Conservation (phyloP, 164 flowering plant genomes). For the Vitis rupestris region DNA sequence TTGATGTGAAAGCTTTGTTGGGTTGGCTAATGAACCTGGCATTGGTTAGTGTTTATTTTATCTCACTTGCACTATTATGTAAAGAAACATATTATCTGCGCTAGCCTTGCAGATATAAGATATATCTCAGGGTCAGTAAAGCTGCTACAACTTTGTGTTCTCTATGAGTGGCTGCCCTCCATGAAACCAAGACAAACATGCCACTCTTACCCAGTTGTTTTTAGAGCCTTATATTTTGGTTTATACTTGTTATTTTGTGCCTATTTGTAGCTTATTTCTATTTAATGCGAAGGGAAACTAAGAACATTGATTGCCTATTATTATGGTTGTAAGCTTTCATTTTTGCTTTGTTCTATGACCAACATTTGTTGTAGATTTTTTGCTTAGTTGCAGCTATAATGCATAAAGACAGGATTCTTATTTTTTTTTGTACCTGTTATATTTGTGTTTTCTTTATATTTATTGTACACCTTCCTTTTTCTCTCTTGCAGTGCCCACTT, state of each 20-base stretch:
- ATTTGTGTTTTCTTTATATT: conserved; percentile 1
- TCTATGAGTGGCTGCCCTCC: not conserved
- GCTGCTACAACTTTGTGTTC: not conserved
- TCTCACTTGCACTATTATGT: not conserved
- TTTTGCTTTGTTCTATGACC: not conserved
- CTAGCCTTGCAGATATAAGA: not conserved
- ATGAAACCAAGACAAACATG: too few relatives aligned
- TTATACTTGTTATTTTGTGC: not conserved
- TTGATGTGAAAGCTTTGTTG: not conserved
- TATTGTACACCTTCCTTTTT: not conserved
- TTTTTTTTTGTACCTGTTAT: not conserved
- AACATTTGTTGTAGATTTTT: not conserved
- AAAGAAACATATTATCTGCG: not conserved
- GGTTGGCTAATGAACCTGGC: not conserved
- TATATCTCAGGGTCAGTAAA: not conserved
- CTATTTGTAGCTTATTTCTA: not conserved
- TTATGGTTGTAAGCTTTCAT: not conserved
- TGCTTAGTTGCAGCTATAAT: not conserved
- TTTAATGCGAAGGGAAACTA: not conserved
- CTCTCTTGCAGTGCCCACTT: conserved; percentile 8
- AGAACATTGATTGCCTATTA: not conserved
- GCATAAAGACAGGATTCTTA: not conserved
- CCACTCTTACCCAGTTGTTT: too few relatives aligned
- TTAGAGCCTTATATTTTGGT: too few relatives aligned
- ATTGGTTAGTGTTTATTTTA: not conserved